These are phyloP conservation scores for Corymbia citriodora DNA, from an alignment of 441 rosid species.

Conservation along the genomic window DNA sequence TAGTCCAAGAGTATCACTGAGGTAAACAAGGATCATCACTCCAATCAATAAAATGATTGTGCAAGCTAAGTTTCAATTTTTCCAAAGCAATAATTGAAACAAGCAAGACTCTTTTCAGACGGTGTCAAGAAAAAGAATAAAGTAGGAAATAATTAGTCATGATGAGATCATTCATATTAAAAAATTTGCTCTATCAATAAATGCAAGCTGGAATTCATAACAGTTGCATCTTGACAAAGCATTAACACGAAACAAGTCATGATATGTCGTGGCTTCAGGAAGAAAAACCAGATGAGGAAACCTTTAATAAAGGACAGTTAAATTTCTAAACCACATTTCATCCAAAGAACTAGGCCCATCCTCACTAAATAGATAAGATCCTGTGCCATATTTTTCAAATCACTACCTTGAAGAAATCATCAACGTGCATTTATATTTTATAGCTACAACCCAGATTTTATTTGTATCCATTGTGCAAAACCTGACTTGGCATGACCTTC, in stretches of 20 bases:
- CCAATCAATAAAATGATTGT: too few species aligned
- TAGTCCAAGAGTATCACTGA: too few species aligned
- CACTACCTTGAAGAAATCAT: background rate
- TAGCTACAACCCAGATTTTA: background rate
- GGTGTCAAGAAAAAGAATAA: too few species aligned
- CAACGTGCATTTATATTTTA: background rate
- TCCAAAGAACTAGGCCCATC: background rate
- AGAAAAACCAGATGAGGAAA: background rate
- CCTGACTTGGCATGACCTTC: background rate
- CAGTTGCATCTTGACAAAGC: background rate
- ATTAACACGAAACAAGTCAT: background rate
- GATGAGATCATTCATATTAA: background rate
- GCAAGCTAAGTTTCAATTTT: too few species aligned
- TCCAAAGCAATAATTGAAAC: too few species aligned
- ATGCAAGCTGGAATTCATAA: background rate
- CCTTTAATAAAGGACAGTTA: background rate
- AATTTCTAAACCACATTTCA: background rate
- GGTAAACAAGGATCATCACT: too few species aligned
- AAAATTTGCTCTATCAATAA: background rate
- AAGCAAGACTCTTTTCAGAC: too few species aligned
- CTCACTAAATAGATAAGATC: background rate
- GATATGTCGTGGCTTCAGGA: background rate
- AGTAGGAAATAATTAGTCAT: background rate
- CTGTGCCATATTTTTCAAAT: background rate
- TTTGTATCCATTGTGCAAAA: background rate